These are phyloP conservation scores for Anisodus acutangulus DNA, from an alignment of 257 asterid species.

Conservation along the genomic window DNA sequence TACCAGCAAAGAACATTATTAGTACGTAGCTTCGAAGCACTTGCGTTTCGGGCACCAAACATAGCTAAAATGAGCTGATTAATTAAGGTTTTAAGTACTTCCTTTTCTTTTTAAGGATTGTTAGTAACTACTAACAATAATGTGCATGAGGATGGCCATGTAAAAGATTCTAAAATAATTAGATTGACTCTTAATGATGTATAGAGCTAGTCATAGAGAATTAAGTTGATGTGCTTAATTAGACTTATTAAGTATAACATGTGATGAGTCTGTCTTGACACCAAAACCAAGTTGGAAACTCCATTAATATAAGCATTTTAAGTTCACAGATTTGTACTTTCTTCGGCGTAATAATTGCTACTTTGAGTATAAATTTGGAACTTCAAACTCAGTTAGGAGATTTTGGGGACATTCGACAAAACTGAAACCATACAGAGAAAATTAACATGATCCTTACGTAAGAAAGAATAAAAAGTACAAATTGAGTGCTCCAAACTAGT, in stretches of 20 bases:
- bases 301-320: neutral
- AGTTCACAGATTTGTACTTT: neutral
- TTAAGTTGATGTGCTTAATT: constrained; percentile 3
- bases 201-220: neutral
- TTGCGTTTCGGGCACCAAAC: neutral
- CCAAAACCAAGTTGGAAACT: constrained; percentile 24
- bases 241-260: constrained; percentile 5
- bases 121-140: neutral
- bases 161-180: neutral
- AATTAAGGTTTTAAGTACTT: neutral
- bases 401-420: neutral
- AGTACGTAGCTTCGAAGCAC: neutral
- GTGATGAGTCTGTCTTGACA: constrained; percentile 21
- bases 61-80: constrained; percentile 16
- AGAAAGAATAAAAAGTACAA: neutral
- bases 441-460: neutral
- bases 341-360: neutral
- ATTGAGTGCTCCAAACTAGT: neutral
- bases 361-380: neutral
- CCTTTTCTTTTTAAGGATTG: neutral
- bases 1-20: neutral
- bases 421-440: neutral
- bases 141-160: neutral
- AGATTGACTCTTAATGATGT: constrained; percentile 5
- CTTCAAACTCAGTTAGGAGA: neutral